Conservation (phyloP, 1,284 basidiomycete species). For the Apiotrichum sp. region DNA sequence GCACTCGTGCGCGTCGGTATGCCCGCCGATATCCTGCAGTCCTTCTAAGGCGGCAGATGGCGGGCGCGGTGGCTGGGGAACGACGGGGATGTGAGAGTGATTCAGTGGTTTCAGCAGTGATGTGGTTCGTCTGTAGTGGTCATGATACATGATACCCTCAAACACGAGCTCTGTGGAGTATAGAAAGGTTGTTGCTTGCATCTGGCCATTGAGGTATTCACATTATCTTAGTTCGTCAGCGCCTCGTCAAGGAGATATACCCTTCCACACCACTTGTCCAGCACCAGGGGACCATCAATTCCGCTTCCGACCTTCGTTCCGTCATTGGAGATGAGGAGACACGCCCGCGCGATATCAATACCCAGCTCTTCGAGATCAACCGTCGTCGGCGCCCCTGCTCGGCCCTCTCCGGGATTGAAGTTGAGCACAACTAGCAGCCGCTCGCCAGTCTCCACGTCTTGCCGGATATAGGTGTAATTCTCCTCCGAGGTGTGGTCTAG, state of each 20-base stretch:
- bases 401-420: constrained; percentile 24
- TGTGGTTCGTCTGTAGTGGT: too few relatives aligned
- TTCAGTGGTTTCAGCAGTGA: too few relatives aligned
- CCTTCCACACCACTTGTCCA: constrained; percentile 26
- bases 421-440: constrained; percentile 36
- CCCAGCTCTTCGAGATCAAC: constrained; percentile 7
- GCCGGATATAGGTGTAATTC: constrained; percentile 42
- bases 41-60: too few relatives aligned
- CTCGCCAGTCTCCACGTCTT: constrained; percentile 22
- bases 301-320: constrained; percentile 11
- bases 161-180: too few relatives aligned
- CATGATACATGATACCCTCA: too few relatives aligned
- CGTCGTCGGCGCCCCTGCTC: constrained; percentile 13
- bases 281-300: constrained; percentile 12
- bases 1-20: background rate
- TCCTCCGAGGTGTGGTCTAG: constrained; percentile 35
- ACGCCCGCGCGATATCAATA: constrained; percentile 19
- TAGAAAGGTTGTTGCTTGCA: too few relatives aligned
- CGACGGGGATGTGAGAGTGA: too few relatives aligned
- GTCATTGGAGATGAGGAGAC: constrained; percentile 28
- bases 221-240: background rate
- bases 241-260: constrained; percentile 23
- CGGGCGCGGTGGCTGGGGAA: too few relatives aligned
- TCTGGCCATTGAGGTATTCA: too few relatives aligned
- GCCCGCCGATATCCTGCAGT: background rate